phyloP scores from a whole-genome alignment of 768 basidiomycete genomes.

The Lactarius trivialis region DNA sequence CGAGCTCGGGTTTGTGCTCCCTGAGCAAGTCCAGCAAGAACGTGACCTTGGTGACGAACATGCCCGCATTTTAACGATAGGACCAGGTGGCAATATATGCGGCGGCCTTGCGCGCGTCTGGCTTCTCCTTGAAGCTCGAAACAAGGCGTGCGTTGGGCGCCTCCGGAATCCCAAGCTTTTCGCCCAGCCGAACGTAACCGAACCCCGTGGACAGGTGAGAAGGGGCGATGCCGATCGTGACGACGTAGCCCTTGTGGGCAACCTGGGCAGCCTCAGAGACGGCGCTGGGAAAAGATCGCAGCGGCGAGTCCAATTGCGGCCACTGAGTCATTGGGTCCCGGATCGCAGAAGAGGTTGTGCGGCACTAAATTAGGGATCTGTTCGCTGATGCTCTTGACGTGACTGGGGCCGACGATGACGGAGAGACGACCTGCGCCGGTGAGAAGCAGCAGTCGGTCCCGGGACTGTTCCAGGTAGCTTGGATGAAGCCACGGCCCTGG shows the following conservation, averaged over 20 bases:
- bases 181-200: conserved; percentile 72
- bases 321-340: conserved; percentile 88
- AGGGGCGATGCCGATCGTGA: conserved; percentile 86
- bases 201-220: conserved; percentile 87
- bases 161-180: conserved; percentile 50
- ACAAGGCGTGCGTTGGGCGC: conserved; percentile 81
- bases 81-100: conserved; percentile 81
- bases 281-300: conserved; percentile 67
- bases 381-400: conserved; percentile 64
- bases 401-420: conserved; percentile 75
- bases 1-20: conserved; percentile 68
- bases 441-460: conserved; percentile 80
- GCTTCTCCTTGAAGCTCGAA: conserved; percentile 86
- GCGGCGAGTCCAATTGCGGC: conserved; percentile 87
- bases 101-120: conserved; percentile 81
- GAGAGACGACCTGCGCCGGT: conserved; percentile 66
- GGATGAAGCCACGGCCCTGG: conserved; percentile 79
- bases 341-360: conserved; percentile 74
- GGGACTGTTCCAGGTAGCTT: conserved; percentile 89
- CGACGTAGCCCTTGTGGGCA: conserved; percentile 70
- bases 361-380: conserved; percentile 72
- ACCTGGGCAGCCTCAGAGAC: conserved; percentile 83
- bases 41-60: conserved; percentile 74
- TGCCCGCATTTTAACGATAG: conserved; percentile 89
- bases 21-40: conserved; percentile 64